These are phyloP conservation scores for Eucalyptus tenuipes DNA, from an alignment of 345 rosid genomes.

Conservation along the genomic window DNA sequence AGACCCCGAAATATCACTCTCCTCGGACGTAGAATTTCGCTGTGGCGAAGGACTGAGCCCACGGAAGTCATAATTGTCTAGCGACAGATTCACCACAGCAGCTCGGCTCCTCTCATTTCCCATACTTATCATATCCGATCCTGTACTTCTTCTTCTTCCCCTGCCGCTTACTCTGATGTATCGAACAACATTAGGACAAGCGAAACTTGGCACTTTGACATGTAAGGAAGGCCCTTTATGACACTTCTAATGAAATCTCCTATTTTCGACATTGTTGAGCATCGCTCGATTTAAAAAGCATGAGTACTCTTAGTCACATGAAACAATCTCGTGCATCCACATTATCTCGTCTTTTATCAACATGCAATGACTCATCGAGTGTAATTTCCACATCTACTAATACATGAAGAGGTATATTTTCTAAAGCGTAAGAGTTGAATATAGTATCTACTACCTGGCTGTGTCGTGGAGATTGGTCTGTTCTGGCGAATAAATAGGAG, in stretches of 20 bases:
- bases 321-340: background rate
- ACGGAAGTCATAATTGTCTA: background rate
- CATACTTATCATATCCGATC: background rate
- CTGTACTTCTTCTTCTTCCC: background rate
- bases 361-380: background rate
- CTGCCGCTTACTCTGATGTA: background rate
- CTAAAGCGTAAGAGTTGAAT: background rate
- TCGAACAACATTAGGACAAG: background rate
- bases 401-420: background rate
- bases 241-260: background rate
- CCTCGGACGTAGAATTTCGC: background rate
- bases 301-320: background rate
- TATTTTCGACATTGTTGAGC: background rate
- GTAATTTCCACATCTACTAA: background rate
- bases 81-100: background rate
- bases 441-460: slow-evolving; percentile 13
- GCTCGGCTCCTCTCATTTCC: background rate
- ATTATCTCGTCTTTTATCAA: background rate
- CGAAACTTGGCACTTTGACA: background rate
- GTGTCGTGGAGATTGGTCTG: slow-evolving; percentile 19
- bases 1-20: background rate
- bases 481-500: background rate
- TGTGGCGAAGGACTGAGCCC: background rate
- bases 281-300: background rate
- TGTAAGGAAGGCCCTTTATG: background rate